Evolutionary conservation across 768 basidiomycete species (phyloP), one percentile per base, ranked within the genome.

Genomic region (Kwoniella bestiolae): DNA sequence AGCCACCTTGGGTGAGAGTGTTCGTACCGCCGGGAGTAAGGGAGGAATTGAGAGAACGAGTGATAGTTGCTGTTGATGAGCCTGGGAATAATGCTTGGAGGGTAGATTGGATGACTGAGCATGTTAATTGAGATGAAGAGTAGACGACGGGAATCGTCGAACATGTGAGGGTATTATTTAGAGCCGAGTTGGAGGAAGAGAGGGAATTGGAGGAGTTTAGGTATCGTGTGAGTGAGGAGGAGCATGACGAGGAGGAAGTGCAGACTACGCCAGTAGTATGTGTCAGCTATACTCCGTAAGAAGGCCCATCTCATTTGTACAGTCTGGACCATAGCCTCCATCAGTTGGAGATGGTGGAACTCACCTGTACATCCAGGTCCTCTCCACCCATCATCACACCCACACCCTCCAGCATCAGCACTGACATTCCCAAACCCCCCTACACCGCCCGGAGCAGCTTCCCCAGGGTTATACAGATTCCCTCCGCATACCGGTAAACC

Each of bases 71-170:
- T 5, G 85, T 88, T 0, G 92, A 86, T 5, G 83, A 75, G n/a
- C 85, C 82, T 0, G 93, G 90, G 75, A 85, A 96, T 16, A 95
- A 70, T 0, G 84, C 83, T 84, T 91, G 89, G 0, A 97, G 82
- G 0, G 91, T 94, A 1, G 91, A 90, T 73, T 94, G 92, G 62
- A 86, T 84, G 12, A 95, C 92, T 60, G 84, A 82, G 81, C 94
- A 97, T 68, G 90, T 91, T 84, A 94, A 87, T 78, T 93, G 87
- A 3, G 91, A 86, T 2, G 89, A 85, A 1, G 92, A 88, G 72
- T 85, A 95, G 8, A 94, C 90, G 52, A 84, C 83, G 0, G 92
- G 85, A 7, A 84, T 71, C 11, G 85, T 85, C 71, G 87, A 92
- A 82, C 93, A 95, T 2, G 86, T 85, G 68, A 94, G 75, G 2